Evolutionary conservation across 83 land plant species (phyloP).

Genomic region (Diphasiastrum complanatum): DNA sequence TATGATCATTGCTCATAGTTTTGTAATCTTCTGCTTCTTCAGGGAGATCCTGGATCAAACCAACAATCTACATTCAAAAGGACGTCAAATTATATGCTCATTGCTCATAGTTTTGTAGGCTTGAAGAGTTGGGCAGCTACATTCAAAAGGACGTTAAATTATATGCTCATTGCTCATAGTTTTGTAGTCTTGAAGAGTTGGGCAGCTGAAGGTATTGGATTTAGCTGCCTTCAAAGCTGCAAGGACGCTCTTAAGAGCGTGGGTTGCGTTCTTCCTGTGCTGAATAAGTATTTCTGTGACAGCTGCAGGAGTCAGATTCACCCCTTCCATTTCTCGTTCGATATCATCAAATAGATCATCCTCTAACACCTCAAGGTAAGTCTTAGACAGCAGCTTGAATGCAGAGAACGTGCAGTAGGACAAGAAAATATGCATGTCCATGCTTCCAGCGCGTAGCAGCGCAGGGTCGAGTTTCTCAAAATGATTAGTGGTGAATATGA

Average conservation of each 20-base stretch:
- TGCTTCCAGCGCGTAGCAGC: conserved; percentile 53
- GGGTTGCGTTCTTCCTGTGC: conserved; percentile 23
- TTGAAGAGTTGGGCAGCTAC: no score
- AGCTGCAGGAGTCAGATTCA: conserved; percentile 62
- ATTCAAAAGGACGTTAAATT: no score
- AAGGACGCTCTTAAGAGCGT: conserved; percentile 43
- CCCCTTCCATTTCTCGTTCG: conserved; percentile 31
- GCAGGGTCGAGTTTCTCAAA: conserved; percentile 67
- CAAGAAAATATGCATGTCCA: conserved; percentile 73
- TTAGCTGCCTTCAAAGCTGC: no score
- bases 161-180: no score
- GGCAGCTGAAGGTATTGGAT: no score
- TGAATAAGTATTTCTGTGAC: conserved; percentile 55
- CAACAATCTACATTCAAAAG: no score
- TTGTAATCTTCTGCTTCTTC: no score
- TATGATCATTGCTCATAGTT: no score
- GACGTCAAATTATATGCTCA: no score
- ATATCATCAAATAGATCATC: conserved; percentile 28
- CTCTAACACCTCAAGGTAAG: conserved; percentile 34
- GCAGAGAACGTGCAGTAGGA: conserved; percentile 48
- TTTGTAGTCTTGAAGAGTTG: no score
- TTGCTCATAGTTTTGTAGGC: no score
- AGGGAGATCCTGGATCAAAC: no score
- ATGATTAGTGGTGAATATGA: conserved; percentile 72
- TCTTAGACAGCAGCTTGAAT: conserved; percentile 45